These are phyloP conservation scores for Aspergillus costaricaensis DNA, from an alignment of 2,329 filamentous ascomycete species.

Conservation along the genomic window DNA sequence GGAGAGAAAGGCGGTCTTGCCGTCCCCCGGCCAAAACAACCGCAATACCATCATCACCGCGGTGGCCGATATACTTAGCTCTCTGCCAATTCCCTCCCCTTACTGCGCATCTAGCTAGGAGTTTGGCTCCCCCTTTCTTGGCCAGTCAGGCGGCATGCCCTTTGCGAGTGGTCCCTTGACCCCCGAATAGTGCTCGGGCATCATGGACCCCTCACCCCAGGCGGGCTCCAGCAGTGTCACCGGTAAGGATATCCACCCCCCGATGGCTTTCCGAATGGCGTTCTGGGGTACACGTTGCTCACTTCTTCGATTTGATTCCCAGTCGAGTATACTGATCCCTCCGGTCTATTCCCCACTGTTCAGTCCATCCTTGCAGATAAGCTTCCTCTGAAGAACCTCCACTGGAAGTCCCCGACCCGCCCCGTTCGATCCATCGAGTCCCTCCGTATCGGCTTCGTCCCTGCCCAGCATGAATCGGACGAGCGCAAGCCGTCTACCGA, in stretches of 20 bases:
- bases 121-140: constrained; percentile 6
- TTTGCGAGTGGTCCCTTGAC: constrained; percentile 15
- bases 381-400: constrained; percentile 84
- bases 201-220: constrained; percentile 46
- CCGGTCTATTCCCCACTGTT: constrained; percentile 80
- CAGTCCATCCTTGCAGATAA: constrained; percentile 74
- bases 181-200: constrained; percentile 33
- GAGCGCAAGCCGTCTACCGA: constrained; percentile 42
- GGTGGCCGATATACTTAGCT: not conserved
- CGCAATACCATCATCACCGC: not conserved
- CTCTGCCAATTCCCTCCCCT: not conserved
- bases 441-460: constrained; percentile 84
- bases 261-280: not conserved
- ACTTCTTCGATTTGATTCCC: constrained; percentile 21
- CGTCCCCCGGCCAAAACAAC: constrained; percentile 1
- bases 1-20: constrained; percentile 5
- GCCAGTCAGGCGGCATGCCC: constrained; percentile 32
- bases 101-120: constrained; percentile 1
- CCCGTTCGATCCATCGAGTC: constrained; percentile 92
- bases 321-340: constrained; percentile 97
- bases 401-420: constrained; percentile 94
- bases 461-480: constrained; percentile 52
- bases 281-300: constrained; percentile 12
- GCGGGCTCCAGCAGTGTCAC: constrained; percentile 73
- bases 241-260: constrained; percentile 50